These are phyloP conservation scores for Lipomyces sp. DNA, from an alignment of 805 yeast genomes.

Conservation along the genomic window DNA sequence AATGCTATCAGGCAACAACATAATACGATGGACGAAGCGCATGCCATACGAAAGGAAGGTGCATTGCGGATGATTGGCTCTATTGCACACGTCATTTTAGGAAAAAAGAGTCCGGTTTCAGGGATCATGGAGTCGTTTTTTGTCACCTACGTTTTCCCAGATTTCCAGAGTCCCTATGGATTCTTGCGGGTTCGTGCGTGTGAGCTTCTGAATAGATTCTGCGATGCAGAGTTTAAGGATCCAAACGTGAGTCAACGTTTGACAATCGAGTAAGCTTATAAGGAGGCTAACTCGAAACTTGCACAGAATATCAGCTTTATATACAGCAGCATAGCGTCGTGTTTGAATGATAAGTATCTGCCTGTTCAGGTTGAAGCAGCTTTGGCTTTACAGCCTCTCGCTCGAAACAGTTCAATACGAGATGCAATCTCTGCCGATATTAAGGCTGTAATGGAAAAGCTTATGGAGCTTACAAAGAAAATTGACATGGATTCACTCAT, in stretches of 20 bases:
- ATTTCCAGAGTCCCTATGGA: constrained; percentile 53
- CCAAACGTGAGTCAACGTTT: constrained; percentile 31
- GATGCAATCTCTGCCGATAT: constrained; percentile 66
- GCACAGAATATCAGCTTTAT: constrained; percentile 60
- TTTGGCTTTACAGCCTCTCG: constrained; percentile 75
- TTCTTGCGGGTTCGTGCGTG: constrained; percentile 67
- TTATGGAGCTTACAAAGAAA: constrained; percentile 69
- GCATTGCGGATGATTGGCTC: constrained; percentile 74
- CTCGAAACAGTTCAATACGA: constrained; percentile 61
- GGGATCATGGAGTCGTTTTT: constrained; percentile 69
- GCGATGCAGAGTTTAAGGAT: constrained; percentile 57
- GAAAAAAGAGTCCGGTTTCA: constrained; percentile 54
- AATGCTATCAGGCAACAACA: constrained; percentile 10
- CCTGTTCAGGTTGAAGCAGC: constrained; percentile 86
- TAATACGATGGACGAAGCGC: constrained; percentile 38
- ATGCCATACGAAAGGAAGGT: constrained; percentile 71
- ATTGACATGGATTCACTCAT: constrained; percentile 85
- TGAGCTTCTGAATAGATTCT: constrained; percentile 52
- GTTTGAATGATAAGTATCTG: constrained; percentile 50
- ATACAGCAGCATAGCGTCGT: constrained; percentile 38
- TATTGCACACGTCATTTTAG: constrained; percentile 54
- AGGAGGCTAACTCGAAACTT: no score
- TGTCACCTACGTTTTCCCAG: constrained; percentile 63
- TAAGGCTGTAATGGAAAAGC: constrained; percentile 75
- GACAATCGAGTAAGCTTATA: no score